Evolutionary conservation across 2,329 filamentous ascomycete genomes (phyloP).

Genomic region (Coniella lustricola): DNA sequence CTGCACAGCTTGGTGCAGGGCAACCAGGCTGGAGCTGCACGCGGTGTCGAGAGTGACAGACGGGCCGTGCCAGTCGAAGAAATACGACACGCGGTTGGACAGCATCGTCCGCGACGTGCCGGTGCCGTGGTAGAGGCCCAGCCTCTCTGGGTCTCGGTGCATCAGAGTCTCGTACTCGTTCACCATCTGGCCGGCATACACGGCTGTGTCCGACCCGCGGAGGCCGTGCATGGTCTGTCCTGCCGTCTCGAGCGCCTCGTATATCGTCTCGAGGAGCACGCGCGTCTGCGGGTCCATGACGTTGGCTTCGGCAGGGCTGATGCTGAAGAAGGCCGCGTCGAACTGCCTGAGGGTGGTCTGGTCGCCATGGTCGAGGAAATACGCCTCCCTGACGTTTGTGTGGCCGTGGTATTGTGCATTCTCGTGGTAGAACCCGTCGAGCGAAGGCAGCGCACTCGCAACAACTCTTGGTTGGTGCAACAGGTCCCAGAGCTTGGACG

Average conservation of each 20-base stretch:
- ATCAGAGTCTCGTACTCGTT: slow-evolving; percentile 21
- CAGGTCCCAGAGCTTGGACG: slow-evolving; percentile 31
- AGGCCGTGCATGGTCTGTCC: slow-evolving; percentile 17
- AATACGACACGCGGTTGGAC: slow-evolving; percentile 33
- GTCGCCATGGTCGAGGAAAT: slow-evolving; percentile 6
- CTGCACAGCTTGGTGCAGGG: slow-evolving; percentile 32
- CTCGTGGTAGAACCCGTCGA: slow-evolving; percentile 20
- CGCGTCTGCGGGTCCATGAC: slow-evolving; percentile 12
- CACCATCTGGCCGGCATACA: slow-evolving; percentile 23
- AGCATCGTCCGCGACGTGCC: slow-evolving; percentile 25
- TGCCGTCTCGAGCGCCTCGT: slow-evolving; percentile 17
- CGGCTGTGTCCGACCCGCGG: slow-evolving; percentile 21
- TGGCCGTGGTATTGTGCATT: slow-evolving; percentile 23
- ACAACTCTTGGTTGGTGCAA: slow-evolving; percentile 20
- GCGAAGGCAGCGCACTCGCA: slow-evolving; percentile 14
- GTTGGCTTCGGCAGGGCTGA: slow-evolving; percentile 17
- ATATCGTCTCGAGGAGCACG: slow-evolving; percentile 17
- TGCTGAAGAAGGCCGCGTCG: slow-evolving; percentile 23
- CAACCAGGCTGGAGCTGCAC: slow-evolving; percentile 33
- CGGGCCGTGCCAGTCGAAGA: slow-evolving; percentile 32
- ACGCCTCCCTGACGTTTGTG: slow-evolving; percentile 21
- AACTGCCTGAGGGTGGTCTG: slow-evolving; percentile 1
- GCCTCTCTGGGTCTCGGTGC: slow-evolving; percentile 14
- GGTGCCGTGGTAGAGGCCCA: slow-evolving; percentile 24
- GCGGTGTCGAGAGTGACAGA: slow-evolving; percentile 37